Evolutionary conservation across 495 filamentous ascomycete species (phyloP), one percentile per base, ranked within the genome.

Genomic region (Daldinia caldariorum): DNA sequence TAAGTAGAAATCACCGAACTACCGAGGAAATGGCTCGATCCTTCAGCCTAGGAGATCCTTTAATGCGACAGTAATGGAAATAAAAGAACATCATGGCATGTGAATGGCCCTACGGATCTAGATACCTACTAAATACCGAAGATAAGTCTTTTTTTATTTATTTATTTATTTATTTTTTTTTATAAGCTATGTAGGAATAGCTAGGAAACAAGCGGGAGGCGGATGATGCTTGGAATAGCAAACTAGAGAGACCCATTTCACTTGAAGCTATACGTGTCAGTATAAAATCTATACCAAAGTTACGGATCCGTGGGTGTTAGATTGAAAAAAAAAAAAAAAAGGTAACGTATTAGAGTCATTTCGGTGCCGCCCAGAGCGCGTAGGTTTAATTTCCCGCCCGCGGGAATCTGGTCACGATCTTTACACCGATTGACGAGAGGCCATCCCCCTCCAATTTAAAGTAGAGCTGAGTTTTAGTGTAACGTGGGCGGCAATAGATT

Each of bases 331-430:
- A 22, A 16, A 22, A 47, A 35, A 35, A 7, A 47, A 22, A 47
- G 20, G 43, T 47, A 47, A 47, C 43, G 43, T 47, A 47, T 47
- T 18, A 9, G 49, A 20, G 43, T 50, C 13, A 6, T 38, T 35
- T 58, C 12, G 14, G 39, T 59, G 37, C 37, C 51, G 49, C 29
- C n/a, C 41, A 26, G 9, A 62, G 59, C 35, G 54, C 66, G 47
- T 63, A 54, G 35, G 54, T 29, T 69, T 69, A 64, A 65, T 70
- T 65, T 70, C 61, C 61, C 39, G 31, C 45, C 13, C 45, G 22
- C 18, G 34, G 47, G 47, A 55, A 60, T 55, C 5, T n/a, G 43
- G 39, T 61, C 29, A 61, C 61, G 55, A 57, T 49, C 14, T 55
- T 43, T 18, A n/a, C 37, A 67, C 29, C n/a, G 49, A 9, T 53